These are phyloP conservation scores for Acer yangbiense DNA, from an alignment of 345 rosid genomes.

Conservation along the genomic window DNA sequence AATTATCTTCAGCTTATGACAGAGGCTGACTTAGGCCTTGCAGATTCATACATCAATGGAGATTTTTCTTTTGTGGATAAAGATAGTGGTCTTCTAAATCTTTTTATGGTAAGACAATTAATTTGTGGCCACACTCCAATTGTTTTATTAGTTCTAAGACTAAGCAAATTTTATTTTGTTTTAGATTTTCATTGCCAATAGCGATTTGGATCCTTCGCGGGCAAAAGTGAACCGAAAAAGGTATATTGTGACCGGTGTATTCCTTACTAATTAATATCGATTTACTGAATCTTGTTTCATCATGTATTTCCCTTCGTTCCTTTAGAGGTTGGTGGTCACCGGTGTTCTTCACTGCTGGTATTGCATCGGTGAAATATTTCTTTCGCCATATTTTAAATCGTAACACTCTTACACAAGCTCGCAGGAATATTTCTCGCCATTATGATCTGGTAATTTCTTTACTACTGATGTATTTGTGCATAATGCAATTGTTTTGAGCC, in stretches of 20 bases:
- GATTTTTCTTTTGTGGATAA: constrained; percentile 83
- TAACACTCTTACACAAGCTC: constrained; percentile 89
- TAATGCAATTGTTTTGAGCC: too few relatives aligned
- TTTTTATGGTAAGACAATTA: constrained; percentile 57
- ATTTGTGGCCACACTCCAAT: neutral
- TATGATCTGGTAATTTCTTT: constrained; percentile 73
- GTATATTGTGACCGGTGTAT: constrained; percentile 29
- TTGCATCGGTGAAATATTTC: constrained; percentile 80
- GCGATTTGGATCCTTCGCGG: constrained; percentile 44
- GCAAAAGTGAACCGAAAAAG: constrained; percentile 58
- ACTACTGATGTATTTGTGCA: too few relatives aligned
- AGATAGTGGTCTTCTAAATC: constrained; percentile 73
- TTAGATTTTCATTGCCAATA: constrained; percentile 75
- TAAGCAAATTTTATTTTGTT: neutral
- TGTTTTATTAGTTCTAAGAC: neutral
- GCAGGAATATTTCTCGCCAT: constrained; percentile 84
- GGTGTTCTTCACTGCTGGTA: constrained; percentile 62
- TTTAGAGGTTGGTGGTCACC: constrained; percentile 99
- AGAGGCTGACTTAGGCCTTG: constrained; percentile 90
- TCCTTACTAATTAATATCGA: too few relatives aligned
- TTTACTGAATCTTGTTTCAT: too few relatives aligned
- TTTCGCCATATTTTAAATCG: constrained; percentile 68
- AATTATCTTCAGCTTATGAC: constrained; percentile 63
- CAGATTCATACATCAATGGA: constrained; percentile 85
- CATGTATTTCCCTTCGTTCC: neutral